phyloP scores from a whole-genome alignment of 169 alveolate species.

The Condylostoma magnum region DNA sequence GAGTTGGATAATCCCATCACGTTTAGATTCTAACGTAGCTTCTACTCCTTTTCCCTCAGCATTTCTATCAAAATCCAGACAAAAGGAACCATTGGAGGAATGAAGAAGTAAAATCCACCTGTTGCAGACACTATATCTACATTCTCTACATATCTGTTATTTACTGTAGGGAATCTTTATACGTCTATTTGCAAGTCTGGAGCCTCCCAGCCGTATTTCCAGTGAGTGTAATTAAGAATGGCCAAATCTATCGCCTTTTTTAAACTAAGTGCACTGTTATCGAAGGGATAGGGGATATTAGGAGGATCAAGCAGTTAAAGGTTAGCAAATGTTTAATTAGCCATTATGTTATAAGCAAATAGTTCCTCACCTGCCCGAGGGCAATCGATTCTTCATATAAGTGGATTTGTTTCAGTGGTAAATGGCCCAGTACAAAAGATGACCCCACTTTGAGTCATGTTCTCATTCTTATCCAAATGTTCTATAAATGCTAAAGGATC shows the following conservation, averaged over 20 bases:
- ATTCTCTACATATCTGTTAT: constrained; percentile 8
- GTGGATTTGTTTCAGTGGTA: neutral
- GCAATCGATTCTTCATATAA: constrained; percentile 10
- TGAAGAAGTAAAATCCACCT: constrained; percentile 31
- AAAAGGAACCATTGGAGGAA: constrained; percentile 30
- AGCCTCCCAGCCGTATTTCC: neutral
- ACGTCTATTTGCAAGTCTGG: neutral
- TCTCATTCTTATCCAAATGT: neutral
- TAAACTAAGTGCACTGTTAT: constrained; percentile 2
- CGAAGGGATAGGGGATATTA: constrained; percentile 17
- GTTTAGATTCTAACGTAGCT: neutral
- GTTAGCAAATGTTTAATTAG: neutral
- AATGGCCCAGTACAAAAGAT: constrained; percentile 24
- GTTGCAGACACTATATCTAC: neutral
- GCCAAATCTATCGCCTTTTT: constrained; percentile 25
- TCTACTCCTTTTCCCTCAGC: constrained; percentile 31
- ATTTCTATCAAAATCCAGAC: constrained; percentile 28
- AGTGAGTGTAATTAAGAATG: neutral
- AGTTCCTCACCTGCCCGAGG: neutral
- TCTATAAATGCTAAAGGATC: neutral
- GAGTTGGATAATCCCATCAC: constrained; percentile 11
- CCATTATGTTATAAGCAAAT: constrained; percentile 2
- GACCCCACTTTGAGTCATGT: constrained; percentile 24
- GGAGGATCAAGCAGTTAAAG: neutral
- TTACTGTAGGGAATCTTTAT: constrained; percentile 2